phyloP scores from a whole-genome alignment of 345 rosid genomes.

The Trapa incisa region DNA sequence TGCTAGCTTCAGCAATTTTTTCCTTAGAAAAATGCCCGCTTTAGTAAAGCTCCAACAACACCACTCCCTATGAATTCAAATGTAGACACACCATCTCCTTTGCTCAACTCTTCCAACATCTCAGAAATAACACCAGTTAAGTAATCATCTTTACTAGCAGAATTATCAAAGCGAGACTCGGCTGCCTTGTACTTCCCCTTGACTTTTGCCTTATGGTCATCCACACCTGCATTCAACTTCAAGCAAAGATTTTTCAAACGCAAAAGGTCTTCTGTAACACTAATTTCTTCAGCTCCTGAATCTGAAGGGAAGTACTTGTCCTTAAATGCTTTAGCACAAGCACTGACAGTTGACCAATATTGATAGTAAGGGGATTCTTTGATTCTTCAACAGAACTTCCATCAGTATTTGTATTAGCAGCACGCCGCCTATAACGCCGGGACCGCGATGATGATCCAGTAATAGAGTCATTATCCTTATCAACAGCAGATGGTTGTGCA shows the following conservation, averaged over 20 bases:
- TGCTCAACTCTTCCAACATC: slow-evolving; percentile 73
- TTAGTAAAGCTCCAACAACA: slow-evolving; percentile 83
- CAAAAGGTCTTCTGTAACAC: slow-evolving; percentile 91
- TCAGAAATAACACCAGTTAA: slow-evolving; percentile 68
- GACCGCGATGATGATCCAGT: slow-evolving; percentile 62
- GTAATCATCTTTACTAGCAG: slow-evolving; percentile 68
- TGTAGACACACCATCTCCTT: slow-evolving; percentile 98
- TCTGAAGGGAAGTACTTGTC: slow-evolving; percentile 74
- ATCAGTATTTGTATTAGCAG: slow-evolving; percentile 53
- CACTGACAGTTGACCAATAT: slow-evolving; percentile 54
- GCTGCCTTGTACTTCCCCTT: slow-evolving; percentile 84
- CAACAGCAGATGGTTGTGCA: slow-evolving; percentile 40
- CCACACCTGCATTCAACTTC: slow-evolving; percentile 63
- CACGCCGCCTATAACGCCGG: slow-evolving; percentile 79
- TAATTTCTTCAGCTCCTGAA: slow-evolving; percentile 63
- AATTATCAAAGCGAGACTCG: slow-evolving; percentile 41
- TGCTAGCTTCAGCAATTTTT: slow-evolving; percentile 60
- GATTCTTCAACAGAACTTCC: slow-evolving; percentile 55
- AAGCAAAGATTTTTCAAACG: slow-evolving; percentile 71
- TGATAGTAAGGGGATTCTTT: slow-evolving; percentile 38
- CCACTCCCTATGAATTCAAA: slow-evolving; percentile 99
- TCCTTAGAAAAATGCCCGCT: slow-evolving; percentile 83
- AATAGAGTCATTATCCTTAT: slow-evolving; percentile 66
- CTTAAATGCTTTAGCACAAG: slow-evolving; percentile 81
- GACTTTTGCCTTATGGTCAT: slow-evolving; percentile 70